Evolutionary conservation across 306 rosid genomes (phyloP).

Genomic region (Mimosa pudica): DNA sequence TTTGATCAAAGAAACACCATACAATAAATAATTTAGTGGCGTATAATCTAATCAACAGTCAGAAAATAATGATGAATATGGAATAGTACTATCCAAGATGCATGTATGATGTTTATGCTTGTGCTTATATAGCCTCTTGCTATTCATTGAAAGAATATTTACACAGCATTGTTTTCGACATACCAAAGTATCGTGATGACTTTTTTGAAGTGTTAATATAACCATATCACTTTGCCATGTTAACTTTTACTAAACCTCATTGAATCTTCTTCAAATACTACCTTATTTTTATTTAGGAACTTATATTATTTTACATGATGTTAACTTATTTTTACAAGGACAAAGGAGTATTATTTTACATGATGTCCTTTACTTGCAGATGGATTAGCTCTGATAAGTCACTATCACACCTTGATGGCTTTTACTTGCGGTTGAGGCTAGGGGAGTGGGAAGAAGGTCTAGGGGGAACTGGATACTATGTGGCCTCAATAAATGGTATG

Average conservation of each 20-base stretch:
- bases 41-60: neutral
- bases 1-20: neutral
- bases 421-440: conserved; percentile 86
- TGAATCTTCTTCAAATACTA: conserved; percentile 1
- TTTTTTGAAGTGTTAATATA: neutral
- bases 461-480: conserved; percentile 82
- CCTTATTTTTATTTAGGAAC: too few relatives aligned
- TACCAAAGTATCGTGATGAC: neutral
- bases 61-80: neutral
- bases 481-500: conserved; percentile 88
- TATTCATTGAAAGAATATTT: conserved; percentile 11
- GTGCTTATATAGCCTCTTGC: neutral
- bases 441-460: conserved; percentile 89
- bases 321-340: too few relatives aligned
- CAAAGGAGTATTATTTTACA: conserved; percentile 35
- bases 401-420: conserved; percentile 65
- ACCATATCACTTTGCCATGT: conserved; percentile 3
- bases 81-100: neutral
- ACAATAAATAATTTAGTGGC: neutral
- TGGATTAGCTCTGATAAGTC: conserved; percentile 60
- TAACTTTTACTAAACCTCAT: conserved; percentile 7
- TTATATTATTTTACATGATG: conserved; percentile 33
- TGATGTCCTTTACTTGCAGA: conserved; percentile 49
- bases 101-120: neutral
- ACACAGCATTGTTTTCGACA: neutral